Evolutionary conservation across 495 filamentous ascomycete genomes (phyloP), one percentile per base, ranked within the genome.

Genomic region (Aspergillus carlsbadensis): DNA sequence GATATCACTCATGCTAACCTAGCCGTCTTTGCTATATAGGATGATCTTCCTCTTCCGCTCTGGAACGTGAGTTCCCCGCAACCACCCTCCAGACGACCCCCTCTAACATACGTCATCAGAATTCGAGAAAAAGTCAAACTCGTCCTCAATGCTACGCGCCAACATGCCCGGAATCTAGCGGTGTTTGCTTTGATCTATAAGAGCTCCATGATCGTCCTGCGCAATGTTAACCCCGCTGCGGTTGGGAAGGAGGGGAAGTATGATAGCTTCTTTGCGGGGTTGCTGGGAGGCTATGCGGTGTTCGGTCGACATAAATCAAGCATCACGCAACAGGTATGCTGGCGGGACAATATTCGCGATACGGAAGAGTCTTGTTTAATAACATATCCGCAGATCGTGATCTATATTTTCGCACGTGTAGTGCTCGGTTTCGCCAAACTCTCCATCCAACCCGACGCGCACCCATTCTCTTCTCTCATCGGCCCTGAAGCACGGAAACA

Each of bases 31-130:
- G 13, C 52, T 47, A 53, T 61, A 53, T 60, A 91, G 87, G 20
- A 98, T 97, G 92, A 87, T 96, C 45, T 84, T 97, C 61, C 84
- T 98, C 47, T 98, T 98, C 78, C 91, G 94, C 56, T 87, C 86
- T 11, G 94, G 92, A 72, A 90, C 90, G 83, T 90, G 82, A 56
- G 81, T 26, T 34, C 53, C 57, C 33, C 31, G 31, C 39, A 51
- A 31, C 31, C 10, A 24, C 29, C 37, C 11, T n/a, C 47, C 18
- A 33, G n/a, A 35, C 14, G 17, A 34, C 17, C n/a, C 39, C 22
- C 44, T 49, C 58, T 46, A 53, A 56, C 47, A 52, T 34, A 49
- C 57, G 34, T 34, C 34, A 21, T 57, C 55, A 91, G 87, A 26
- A 67, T 96, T 61, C 87, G 87, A 13, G 81, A 96, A 69, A 97